Base-by-base conservation (phyloP, 1,139 yeast species). In the Zygosaccharomyces pseudobailii region DNA sequence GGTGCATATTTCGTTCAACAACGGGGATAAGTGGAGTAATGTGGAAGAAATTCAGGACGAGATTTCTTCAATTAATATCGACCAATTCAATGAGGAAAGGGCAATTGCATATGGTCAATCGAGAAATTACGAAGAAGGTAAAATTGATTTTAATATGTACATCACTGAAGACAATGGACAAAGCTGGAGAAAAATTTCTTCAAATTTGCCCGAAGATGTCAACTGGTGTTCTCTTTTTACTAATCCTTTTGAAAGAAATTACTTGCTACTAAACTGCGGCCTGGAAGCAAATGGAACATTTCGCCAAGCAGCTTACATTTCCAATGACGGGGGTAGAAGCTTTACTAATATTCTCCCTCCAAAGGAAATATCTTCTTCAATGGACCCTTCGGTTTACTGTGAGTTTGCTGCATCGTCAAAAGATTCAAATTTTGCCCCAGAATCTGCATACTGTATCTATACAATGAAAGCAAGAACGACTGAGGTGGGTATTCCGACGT, bases 141-240 rank as follows among this genome's bases (percentile, higher is more conserved):
- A 6, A 6, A 24, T 6, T 24, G 27, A 8, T 8, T 24, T 24
- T 4, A 36, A 24, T 5, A 17, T 57, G 17, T 58, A 55, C 39
- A 40, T 56, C 20, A 61, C 67, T 27, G 50, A 51, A 6, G 59
- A 62, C 42, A 49, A 53, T 47, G 68, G 67, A 17, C 41, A 50
- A 10, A 39, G 52, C 6, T 63, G 67, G 67, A 45, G 30, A 4
- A 24, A 24, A 24, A 24, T 24, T 24, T 27, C 40, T 3, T 36
- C 49, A n/a, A 36, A 44, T 3, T 6, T 43, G 3, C 46, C 46
- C 8, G 20, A 20, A 1, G 40, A 28, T 2, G n/a, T 23, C 13
- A 6, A 34, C 40, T 3, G 6, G 6, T 17, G 19, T 20, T 2
- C 9, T 19, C 7, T 47, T n/a, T 17, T 2, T 9, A 28, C 58